Percentiles rank a stretch among this genome's conserved stretches.
phyloP scores from a whole-genome alignment of 23 red algal species.

The Chondrus crispus region DNA sequence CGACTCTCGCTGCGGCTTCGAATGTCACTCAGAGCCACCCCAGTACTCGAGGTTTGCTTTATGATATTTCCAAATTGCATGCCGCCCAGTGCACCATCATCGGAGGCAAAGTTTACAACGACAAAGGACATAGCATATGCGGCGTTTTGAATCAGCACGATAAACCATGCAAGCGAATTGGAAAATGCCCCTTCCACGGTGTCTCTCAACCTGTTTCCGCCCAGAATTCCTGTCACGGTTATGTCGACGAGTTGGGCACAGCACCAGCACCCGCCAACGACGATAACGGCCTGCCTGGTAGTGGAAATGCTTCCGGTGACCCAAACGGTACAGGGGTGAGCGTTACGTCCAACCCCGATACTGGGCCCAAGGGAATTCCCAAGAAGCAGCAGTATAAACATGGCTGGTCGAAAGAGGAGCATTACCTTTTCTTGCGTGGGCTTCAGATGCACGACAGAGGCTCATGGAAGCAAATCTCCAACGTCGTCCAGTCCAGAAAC shows the following conservation, averaged over 20 bases:
- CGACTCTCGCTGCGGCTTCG: background rate
- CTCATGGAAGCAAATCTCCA: conserved; percentile 61
- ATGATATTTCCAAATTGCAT: conserved; percentile 26
- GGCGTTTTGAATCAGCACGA: conserved; percentile 60
- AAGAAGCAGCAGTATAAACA: conserved; percentile 45
- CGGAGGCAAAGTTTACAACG: conserved; percentile 35
- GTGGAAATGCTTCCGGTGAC: background rate
- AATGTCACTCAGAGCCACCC: background rate
- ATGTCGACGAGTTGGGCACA: background rate
- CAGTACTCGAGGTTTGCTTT: background rate
- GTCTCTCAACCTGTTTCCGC: background rate
- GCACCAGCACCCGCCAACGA: background rate
- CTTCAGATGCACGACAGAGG: conserved; percentile 33
- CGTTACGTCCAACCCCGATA: background rate
- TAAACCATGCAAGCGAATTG: conserved; percentile 45
- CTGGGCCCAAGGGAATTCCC: background rate
- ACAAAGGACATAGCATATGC: conserved; percentile 50
- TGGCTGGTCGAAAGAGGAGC: conserved; percentile 69
- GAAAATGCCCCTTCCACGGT: conserved; percentile 62
- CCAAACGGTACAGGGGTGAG: background rate
- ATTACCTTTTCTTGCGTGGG: conserved; percentile 70
- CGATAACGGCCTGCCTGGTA: background rate
- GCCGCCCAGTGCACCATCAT: conserved; percentile 11
- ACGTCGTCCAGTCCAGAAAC: conserved; percentile 18
- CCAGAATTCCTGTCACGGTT: background rate